Base-by-base conservation (phyloP, 352 stramenopile species). In the Globisporangium alternatum region DNA sequence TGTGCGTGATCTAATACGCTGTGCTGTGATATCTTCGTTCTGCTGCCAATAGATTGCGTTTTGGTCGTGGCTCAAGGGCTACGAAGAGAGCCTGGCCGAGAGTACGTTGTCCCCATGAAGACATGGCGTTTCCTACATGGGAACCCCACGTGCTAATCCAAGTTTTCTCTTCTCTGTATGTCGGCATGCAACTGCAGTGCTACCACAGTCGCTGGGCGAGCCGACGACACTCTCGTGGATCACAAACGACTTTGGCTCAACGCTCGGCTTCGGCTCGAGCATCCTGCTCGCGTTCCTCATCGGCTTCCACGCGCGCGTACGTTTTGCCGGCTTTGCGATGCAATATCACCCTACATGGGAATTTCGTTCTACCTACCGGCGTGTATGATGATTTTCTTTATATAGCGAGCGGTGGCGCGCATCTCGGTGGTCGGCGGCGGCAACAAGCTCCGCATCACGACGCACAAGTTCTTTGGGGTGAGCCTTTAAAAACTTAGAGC, bases 1-100 rank as follows among this genome's bases (percentile, higher is more conserved):
- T 43, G 31, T 47, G 30, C 22, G 6, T 54, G 28, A 22, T 31
- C 52, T 44, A 44, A 44, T n/a, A 4, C 13, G 30, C 19, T 1
- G 15, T 47, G n/a, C 13, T 30, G 17, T 44, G 5, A 17, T 43
- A 30, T 43, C 31, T 12, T 31, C 8, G 25, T 33, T 9, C 19
- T 39, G 25, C 47, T 58, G 37, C 33, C 10, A 65, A 43, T 66
- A 95, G 82, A 91, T 95, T 64, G 84, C 86, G 25, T 95, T 95
- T 57, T 95, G 86, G 86, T 93, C 84, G 30, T 95, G 86, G 86
- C 73, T 93, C 56, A 95, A 95, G 64, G 86, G 86, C n/a, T 92
- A 93, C 62, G 83, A 93, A 68, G 79, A 90, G 65, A 91, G 84
- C 72, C 74, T 93, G 1, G 70, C 89, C 10, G 84, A 93, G 72